Evolutionary conservation across 768 basidiomycete species (phyloP), one percentile per base, ranked within the genome.

Genomic region (Tricholoma sp.): DNA sequence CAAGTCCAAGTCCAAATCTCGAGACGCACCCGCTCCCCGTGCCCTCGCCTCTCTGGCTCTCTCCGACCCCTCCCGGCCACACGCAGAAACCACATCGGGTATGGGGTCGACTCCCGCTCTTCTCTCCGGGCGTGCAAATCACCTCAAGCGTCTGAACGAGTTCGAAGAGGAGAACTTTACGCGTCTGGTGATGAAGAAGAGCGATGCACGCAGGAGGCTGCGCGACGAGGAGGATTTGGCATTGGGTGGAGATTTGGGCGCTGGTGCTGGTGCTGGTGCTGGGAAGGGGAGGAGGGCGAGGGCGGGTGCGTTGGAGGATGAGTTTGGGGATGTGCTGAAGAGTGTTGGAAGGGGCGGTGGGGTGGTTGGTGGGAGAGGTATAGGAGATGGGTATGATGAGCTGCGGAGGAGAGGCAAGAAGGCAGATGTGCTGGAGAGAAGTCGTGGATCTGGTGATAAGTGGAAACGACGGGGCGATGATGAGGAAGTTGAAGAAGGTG

Each of bases 131-230:
- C 88, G 94, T 18, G 91, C 90, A 9, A 81, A 84, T 15, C 88
- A 94, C 65, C 78, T 98, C 54, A 81, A 84, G 61, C 81, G 84
- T 6, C 82, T 97, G 71, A 84, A 82, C 51, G 86, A 92, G 59
- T 98, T 91, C 69, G 96, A 98, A 73, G 94, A 96, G 68, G 92
- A 92, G 47, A 94, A 96, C 70, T 92, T 98, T 73, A 91, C 89
- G 36, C 86, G 96, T 45, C 65, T 98, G 53, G 78, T 95, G 57
- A 87, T 94, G 83, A 90, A 87, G 68, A 98, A 98, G 78, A 86
- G 84, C 65, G 94, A 96, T 45, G 80, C 82, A 13, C 82, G 78
- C 62, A 76, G 85, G 45, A 79, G 95, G 17, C 72, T 68, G 52
- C 78, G 82, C 57, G 95, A 98, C 65, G 96, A 98, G 69, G 91